These are phyloP conservation scores for Arachnopeziza araneosa DNA, from an alignment of 2,329 filamentous ascomycete species.

Conservation along the genomic window DNA sequence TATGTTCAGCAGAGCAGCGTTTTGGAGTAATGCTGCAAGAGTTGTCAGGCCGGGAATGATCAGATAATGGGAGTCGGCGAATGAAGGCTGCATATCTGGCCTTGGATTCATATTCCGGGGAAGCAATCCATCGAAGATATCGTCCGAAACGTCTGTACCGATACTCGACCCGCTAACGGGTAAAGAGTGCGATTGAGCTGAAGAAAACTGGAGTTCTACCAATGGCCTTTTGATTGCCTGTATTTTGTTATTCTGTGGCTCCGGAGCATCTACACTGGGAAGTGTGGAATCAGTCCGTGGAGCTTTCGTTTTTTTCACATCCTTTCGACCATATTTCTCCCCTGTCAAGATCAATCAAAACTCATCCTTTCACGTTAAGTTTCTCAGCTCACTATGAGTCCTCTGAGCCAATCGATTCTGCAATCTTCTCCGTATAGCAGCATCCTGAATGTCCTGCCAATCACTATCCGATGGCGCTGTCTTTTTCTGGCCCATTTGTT, in stretches of 20 bases:
- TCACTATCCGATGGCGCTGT: slow-evolving; percentile 4
- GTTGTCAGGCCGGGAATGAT: slow-evolving; percentile 1
- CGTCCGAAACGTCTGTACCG: neutral
- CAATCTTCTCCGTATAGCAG: slow-evolving; percentile 6
- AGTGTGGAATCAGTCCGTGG: neutral
- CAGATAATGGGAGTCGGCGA: slow-evolving; percentile 4
- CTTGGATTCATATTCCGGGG: neutral
- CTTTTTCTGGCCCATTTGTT: slow-evolving; percentile 1
- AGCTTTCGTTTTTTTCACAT: neutral
- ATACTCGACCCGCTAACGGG: neutral
- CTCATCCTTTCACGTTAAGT: neutral
- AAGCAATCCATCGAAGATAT: neutral
- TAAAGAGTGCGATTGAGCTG: neutral
- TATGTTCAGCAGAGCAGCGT: slow-evolving; percentile 8
- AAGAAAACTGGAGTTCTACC: neutral
- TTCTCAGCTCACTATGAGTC: slow-evolving; percentile 4
- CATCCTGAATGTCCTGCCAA: slow-evolving; percentile 3
- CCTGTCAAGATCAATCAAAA: neutral
- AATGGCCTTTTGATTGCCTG: neutral
- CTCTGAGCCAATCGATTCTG: slow-evolving; percentile 17
- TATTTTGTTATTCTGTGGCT: neutral
- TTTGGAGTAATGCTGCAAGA: slow-evolving; percentile 9
- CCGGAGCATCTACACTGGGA: neutral
- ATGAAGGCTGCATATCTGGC: neutral
- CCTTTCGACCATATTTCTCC: slow-evolving; percentile 5